Evolutionary conservation across 768 basidiomycete genomes (phyloP).

Genomic region (Cystofilobasidium bisporidii): DNA sequence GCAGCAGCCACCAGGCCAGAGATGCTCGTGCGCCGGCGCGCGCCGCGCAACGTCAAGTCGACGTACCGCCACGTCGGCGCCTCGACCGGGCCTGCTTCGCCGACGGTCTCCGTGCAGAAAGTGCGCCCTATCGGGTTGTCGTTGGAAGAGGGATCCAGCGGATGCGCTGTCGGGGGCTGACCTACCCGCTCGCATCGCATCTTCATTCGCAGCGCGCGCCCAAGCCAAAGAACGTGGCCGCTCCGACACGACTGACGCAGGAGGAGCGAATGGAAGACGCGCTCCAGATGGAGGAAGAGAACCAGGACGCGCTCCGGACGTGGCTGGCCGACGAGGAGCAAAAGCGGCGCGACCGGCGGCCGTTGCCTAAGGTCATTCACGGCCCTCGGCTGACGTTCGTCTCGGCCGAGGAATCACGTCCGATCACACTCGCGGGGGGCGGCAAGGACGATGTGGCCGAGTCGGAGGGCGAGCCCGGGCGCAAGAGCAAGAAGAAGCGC

Average conservation of each 20-base stretch:
- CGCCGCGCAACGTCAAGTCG: background rate
- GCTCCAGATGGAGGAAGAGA: slow-evolving; percentile 77
- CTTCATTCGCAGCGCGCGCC: slow-evolving; percentile 1
- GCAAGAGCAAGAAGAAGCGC: background rate
- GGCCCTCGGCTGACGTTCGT: slow-evolving; percentile 46
- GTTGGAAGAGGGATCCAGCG: too few relatives aligned
- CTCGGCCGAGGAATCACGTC: background rate
- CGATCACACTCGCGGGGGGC: too few relatives aligned
- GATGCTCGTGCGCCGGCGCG: background rate
- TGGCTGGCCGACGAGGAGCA: slow-evolving; percentile 74
- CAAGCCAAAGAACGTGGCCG: background rate
- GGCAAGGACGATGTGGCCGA: background rate
- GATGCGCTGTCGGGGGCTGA: too few relatives aligned
- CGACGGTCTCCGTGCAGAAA: background rate
- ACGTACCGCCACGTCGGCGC: background rate
- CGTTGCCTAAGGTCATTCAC: slow-evolving; percentile 35
- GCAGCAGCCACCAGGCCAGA: background rate
- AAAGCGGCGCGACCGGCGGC: slow-evolving; percentile 50
- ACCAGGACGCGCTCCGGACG: slow-evolving; percentile 64
- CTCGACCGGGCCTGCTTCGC: background rate
- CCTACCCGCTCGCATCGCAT: too few relatives aligned
- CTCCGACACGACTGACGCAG: slow-evolving; percentile 50
- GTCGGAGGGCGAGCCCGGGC: background rate
- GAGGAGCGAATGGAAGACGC: slow-evolving; percentile 75
- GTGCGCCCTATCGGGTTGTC: too few relatives aligned